A percentile compares a stretch with the other conserved stretches of the same genome.
phyloP scores from a whole-genome alignment of 495 filamentous ascomycete species.

The Melanomma pulvis-pyrius region DNA sequence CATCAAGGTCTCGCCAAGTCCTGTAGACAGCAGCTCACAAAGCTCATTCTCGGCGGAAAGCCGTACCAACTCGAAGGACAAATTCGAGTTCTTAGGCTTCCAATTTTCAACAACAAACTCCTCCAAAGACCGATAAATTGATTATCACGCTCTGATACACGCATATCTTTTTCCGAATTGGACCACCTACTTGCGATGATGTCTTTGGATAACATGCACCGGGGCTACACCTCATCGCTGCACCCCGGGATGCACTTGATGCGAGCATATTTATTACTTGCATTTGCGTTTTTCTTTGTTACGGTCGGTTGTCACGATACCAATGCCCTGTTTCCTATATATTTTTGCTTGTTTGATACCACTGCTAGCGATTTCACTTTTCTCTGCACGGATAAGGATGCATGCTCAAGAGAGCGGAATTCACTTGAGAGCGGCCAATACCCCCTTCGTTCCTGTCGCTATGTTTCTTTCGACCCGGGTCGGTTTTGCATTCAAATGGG shows the following conservation, averaged over 20 bases:
- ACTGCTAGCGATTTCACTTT: constrained; percentile 31
- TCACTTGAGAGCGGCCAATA: constrained; percentile 12
- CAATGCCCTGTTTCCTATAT: constrained; percentile 25
- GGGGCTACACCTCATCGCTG: not conserved
- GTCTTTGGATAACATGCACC: constrained; percentile 13
- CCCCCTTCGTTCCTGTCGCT: constrained; percentile 3
- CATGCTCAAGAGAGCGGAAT: not conserved
- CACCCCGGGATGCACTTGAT: not conserved
- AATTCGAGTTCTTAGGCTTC: constrained; percentile 38
- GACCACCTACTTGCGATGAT: not conserved
- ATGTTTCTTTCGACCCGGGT: not conserved
- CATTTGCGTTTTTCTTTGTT: constrained; percentile 17
- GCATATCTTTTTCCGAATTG: constrained; percentile 1
- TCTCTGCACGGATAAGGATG: not conserved
- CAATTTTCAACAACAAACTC: constrained; percentile 29
- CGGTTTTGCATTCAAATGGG: constrained; percentile 2
- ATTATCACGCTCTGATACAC: constrained; percentile 10
- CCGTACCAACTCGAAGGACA: constrained; percentile 34
- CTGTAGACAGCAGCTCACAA: constrained; percentile 15
- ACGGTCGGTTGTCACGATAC: constrained; percentile 24
- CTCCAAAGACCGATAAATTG: constrained; percentile 31
- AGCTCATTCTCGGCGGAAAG: constrained; percentile 18
- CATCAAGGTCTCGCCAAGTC: constrained; percentile 16
- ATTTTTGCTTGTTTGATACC: constrained; percentile 34
- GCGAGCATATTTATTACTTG: constrained; percentile 17